Evolutionary conservation across 176 grass and related monocot species (phyloP), one percentile per base, ranked within the genome.

Genomic region (Avena sativa): DNA sequence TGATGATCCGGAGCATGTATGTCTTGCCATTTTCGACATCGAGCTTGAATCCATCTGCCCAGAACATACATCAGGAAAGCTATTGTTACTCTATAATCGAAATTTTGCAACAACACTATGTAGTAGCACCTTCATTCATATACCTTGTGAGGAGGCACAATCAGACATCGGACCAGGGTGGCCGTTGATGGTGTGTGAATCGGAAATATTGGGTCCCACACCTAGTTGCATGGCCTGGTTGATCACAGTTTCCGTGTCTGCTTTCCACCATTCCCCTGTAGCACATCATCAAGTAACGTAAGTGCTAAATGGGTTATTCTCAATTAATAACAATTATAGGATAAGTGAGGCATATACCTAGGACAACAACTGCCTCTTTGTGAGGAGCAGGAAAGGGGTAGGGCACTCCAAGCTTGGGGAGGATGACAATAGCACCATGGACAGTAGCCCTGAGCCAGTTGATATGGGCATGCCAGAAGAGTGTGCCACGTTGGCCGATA

Each of bases 1-100:
- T 96, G 91, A 96, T 90, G 84, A 95, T 92, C 57, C 93, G 88
- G 15, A 95, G 90, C 82, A 95, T 81, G 80, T 92, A 95, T 4
- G 74, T 95, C 80, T 86, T 92, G 32, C 90, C 88, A 60, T 75
- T 90, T 49, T 95, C 85, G 46, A 95, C 93, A 21, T 84, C 63
- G 46, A 95, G 62, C 69, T 81, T 92, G 83, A 84, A 95, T 28
- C 88, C 86, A 38, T 95, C 90, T 88, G 83, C 65, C 65, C 77
- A 74, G 2, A 60, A 55, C 58, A 79, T 53, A 36, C 53, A 89
- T 11, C 66, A 48, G 71, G 34, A 86, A 30, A 67, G 0, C 3
- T 36, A 25, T 25, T 64, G 26, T 74, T 20, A 20, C 56, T 76
- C 12, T 68, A 2, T 55, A 52, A 9, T 86, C 12, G 9, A 55